Evolutionary conservation across 495 filamentous ascomycete genomes (phyloP), one percentile per base, ranked within the genome.

Genomic region (Elaphomyces granulatus): DNA sequence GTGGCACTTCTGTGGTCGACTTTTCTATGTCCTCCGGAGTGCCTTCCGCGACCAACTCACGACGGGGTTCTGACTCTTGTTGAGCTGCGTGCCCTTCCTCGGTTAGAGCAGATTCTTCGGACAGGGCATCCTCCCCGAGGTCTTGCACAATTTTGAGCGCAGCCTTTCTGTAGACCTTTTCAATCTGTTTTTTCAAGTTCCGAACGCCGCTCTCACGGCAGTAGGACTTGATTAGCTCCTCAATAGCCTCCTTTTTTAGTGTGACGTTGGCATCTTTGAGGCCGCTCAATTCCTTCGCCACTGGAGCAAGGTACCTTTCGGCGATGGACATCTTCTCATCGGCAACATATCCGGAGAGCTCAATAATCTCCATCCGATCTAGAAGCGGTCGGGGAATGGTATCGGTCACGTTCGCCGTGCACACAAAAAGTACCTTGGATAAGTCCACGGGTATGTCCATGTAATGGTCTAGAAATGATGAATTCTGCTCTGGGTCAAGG

Each of bases 321-420:
- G 92, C 92, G 48, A 99, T 99, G 2, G 92, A 88, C 81, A 94
- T 94, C 69, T 99, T 99, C 67, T 99, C 92, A 47, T 99, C 87
- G 10, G 87, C 76, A 17, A 99, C 90, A 52, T 99, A 99, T 8
- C 92, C 92, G 18, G 88, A 95, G 1, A 99, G 73, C 50, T 94
- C 75, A 48, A 99, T 96, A 50, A 95, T 75, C 60, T 99, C 92
- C 92, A 99, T 99, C 47, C 92, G 81, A 54, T 99, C 92, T 16
- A 95, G 67, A 4, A 99, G 71, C 12, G 92, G 92, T 17, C 86
- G 77, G 20, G 92, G 92, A 45, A 99, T 99, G 4, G 92, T 99
- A 52, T 99, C 90, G 1, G 87, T 96, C 75, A 99, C 86, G 53
- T 99, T 99, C 28, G 92, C 92, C 3, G 92, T 99, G 66, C 92